Base-by-base conservation (phyloP, 768 basidiomycete genomes). In the Leccinum obscurum region DNA sequence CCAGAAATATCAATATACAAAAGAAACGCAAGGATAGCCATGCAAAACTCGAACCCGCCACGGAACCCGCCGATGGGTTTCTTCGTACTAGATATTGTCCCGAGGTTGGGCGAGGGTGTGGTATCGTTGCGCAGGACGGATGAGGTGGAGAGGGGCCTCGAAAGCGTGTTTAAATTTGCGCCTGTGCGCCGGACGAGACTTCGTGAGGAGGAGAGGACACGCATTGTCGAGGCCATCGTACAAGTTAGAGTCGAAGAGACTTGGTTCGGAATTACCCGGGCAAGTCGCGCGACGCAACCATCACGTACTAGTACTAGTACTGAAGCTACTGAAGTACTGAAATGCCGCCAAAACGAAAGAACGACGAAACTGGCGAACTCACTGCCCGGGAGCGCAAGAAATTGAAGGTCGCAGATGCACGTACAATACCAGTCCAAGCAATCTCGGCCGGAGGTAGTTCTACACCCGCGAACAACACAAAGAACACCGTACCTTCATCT, bases 61-160 rank as follows among this genome's bases (percentile, higher is more conserved):
- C 84, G 82, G 69, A 88, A 82, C 56, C 84, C 86, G 51, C 92
- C 92, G 65, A 93, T 78, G 6, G 92, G 91, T 76, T 84, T 88
- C 80, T 85, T 90, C 63, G 84, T 83, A 14, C 77, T 78, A 22
- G 82, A 80, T 34, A 83, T 72, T 1, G 79, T 73, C 15, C 87
- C 87, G 54, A 88, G 69, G 62, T 84, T 85, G 39, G 84, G 76
- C 52, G 75, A 56, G 2, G 76, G 66, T 14, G 73, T 20, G 7
- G 71, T 66, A 51, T 83, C 83, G 62, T 83, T 80, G 55, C 76
- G 78, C 54, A 78, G 64, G 35, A 76, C 66, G 51, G 69, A 64
- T 20, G 82, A 80, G 15, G 78, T 82, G 2, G 81, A 79, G 44
- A 88, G 67, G 20, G 68, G 66, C 41, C 85, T 80, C 26, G 62